Evolutionary conservation across 1,284 basidiomycete genomes (phyloP).

Genomic region (Farysia itapuensis): DNA sequence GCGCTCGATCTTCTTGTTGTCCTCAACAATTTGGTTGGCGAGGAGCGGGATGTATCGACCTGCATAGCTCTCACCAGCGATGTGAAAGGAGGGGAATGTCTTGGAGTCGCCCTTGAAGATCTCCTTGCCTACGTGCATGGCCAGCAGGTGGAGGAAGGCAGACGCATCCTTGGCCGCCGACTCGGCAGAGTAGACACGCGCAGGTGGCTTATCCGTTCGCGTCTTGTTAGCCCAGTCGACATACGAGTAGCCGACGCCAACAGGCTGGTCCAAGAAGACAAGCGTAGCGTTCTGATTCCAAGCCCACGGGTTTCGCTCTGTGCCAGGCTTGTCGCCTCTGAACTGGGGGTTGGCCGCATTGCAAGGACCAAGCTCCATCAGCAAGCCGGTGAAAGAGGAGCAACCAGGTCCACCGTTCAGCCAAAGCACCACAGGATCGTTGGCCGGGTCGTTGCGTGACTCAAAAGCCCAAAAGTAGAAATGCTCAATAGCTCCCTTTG

Average conservation of each 20-base stretch:
- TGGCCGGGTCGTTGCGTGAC: slow-evolving; percentile 46
- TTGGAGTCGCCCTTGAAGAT: slow-evolving; percentile 22
- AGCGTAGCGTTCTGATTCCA: slow-evolving; percentile 56
- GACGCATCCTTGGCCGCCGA: slow-evolving; percentile 51
- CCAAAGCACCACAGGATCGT: slow-evolving; percentile 55
- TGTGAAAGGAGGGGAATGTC: slow-evolving; percentile 38
- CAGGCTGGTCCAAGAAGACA: slow-evolving; percentile 57
- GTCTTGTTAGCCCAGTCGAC: slow-evolving; percentile 53
- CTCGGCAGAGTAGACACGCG: slow-evolving; percentile 41
- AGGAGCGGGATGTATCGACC: slow-evolving; percentile 54
- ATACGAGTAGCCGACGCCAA: slow-evolving; percentile 56
- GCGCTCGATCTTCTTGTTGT: slow-evolving; percentile 44
- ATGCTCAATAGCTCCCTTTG: slow-evolving; percentile 53
- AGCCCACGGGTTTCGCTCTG: slow-evolving; percentile 47
- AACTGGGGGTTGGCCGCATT: slow-evolving; percentile 36
- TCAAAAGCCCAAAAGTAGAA: slow-evolving; percentile 60
- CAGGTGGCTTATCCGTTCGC: slow-evolving; percentile 41
- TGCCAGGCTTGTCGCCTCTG: slow-evolving; percentile 29
- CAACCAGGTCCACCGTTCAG: slow-evolving; percentile 57
- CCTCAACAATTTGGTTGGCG: slow-evolving; percentile 48
- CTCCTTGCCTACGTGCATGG: slow-evolving; percentile 41
- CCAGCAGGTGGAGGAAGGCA: slow-evolving; percentile 56
- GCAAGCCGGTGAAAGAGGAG: slow-evolving; percentile 51
- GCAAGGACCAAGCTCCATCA: slow-evolving; percentile 59
- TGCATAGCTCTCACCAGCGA: slow-evolving; percentile 56